A percentile compares a stretch with the other conserved stretches of the same genome.
phyloP scores from a whole-genome alignment of 768 basidiomycete species.

The Tricholoma terreum region DNA sequence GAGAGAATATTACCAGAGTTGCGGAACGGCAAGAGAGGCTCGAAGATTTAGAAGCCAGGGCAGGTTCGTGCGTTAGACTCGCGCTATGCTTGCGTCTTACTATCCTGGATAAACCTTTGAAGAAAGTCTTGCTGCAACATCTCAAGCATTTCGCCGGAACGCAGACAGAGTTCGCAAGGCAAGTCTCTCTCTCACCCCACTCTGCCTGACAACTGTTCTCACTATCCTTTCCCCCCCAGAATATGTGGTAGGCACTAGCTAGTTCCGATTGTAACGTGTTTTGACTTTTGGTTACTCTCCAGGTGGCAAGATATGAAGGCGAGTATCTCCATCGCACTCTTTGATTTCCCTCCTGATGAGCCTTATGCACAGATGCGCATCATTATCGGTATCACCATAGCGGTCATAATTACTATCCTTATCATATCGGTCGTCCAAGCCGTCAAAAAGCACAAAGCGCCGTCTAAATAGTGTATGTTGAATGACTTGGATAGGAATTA shows the following conservation, averaged over 20 bases:
- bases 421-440: constrained; percentile 91
- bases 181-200: constrained; percentile 18
- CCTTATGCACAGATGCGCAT: constrained; percentile 73
- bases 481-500: too few species aligned
- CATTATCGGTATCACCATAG: constrained; percentile 86
- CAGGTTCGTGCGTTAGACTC: constrained; percentile 57
- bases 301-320: constrained; percentile 99
- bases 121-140: constrained; percentile 95
- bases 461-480: too few species aligned
- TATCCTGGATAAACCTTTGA: constrained; percentile 12
- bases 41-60: constrained; percentile 93
- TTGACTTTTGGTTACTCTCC: constrained; percentile 1
- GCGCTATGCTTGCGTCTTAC: not conserved
- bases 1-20: constrained; percentile 91
- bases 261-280: not conserved
- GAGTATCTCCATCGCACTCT: constrained; percentile 1
- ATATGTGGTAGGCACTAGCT: constrained; percentile 75
- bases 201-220: constrained; percentile 1
- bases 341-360: not conserved
- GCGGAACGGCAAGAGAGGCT: constrained; percentile 90
- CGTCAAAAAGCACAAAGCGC: not conserved
- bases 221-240: constrained; percentile 39
- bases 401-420: constrained; percentile 88
- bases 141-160: constrained; percentile 93
- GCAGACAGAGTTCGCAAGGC: constrained; percentile 96